Conservation (phyloP, 805 yeast species). For the Zygosaccharomyces lentus region DNA sequence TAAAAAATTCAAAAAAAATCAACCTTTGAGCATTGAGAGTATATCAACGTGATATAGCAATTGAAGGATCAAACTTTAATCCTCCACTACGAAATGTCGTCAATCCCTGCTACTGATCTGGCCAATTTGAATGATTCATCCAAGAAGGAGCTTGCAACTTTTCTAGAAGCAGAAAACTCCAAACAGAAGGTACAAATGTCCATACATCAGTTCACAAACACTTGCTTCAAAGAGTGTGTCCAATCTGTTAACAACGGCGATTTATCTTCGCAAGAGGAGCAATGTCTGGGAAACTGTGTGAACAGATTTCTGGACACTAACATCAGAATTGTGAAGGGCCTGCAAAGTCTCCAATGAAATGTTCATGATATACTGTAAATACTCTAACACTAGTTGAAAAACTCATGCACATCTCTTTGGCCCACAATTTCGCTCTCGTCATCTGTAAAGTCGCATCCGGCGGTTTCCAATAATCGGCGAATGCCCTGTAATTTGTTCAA, state of each 20-base stretch:
- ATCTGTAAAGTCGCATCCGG: conserved; percentile 14
- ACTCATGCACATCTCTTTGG: conserved; percentile 6
- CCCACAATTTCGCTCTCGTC: conserved; percentile 10
- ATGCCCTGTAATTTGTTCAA: conserved; percentile 1
- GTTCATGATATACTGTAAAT: conserved; percentile 8
- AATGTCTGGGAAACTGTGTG: conserved; percentile 75
- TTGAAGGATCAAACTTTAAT: not conserved
- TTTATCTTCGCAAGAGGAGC: conserved; percentile 56
- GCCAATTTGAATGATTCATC: conserved; percentile 59
- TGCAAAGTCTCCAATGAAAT: conserved; percentile 29
- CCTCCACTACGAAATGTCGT: conserved; percentile 26
- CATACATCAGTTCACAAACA: conserved; percentile 82
- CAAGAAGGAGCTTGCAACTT: conserved; percentile 66
- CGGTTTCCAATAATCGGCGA: conserved; percentile 6
- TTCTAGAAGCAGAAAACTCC: conserved; percentile 77
- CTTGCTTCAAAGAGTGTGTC: conserved; percentile 87
- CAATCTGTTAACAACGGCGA: conserved; percentile 43
- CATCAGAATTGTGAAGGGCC: conserved; percentile 67
- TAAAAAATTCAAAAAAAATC: conserved; percentile 1
- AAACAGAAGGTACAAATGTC: conserved; percentile 84
- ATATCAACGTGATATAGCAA: not conserved
- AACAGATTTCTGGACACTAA: conserved; percentile 85
- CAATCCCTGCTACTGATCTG: conserved; percentile 40
- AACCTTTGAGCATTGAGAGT: not conserved
- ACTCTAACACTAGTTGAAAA: conserved; percentile 2